Evolutionary conservation across 2,329 filamentous ascomycete genomes (phyloP).

Genomic region (Trichoderma guizhouense): DNA sequence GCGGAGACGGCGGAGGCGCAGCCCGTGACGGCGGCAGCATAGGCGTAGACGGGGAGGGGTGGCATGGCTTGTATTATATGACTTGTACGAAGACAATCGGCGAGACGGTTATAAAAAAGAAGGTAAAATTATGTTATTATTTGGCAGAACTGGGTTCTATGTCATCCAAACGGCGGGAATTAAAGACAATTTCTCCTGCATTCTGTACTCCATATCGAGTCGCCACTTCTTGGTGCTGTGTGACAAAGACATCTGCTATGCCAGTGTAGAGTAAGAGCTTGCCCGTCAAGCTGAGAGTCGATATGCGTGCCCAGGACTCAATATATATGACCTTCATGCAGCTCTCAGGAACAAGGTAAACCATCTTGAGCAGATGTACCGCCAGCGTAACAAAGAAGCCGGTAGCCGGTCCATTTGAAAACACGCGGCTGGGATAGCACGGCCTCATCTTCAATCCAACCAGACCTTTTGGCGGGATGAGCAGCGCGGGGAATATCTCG

Average conservation of each 20-base stretch:
- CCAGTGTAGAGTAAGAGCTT: conserved; percentile 62
- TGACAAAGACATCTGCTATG: conserved; percentile 73
- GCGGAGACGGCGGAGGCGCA: conserved; percentile 26
- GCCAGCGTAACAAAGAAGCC: conserved; percentile 68
- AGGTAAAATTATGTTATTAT: not conserved
- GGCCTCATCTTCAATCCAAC: conserved; percentile 21
- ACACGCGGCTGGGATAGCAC: conserved; percentile 67
- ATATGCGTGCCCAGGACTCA: conserved; percentile 88
- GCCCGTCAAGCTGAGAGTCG: conserved; percentile 78
- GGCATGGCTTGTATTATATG: conserved; percentile 11
- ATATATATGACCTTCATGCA: conserved; percentile 77
- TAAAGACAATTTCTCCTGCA: conserved; percentile 40
- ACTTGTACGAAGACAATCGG: conserved; percentile 18
- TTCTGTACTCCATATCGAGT: conserved; percentile 40
- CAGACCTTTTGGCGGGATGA: conserved; percentile 28
- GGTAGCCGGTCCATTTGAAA: conserved; percentile 87
- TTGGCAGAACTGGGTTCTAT: conserved; percentile 1
- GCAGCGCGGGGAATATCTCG: conserved; percentile 58
- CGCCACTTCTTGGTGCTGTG: conserved; percentile 72
- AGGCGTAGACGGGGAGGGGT: not conserved
- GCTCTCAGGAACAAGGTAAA: conserved; percentile 43
- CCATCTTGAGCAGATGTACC: conserved; percentile 47
- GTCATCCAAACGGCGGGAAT: conserved; percentile 29
- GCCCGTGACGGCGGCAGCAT: not conserved
- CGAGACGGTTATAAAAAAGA: not conserved